Base-by-base conservation (phyloP, 768 basidiomycete species). In the Termitomyces sp. region DNA sequence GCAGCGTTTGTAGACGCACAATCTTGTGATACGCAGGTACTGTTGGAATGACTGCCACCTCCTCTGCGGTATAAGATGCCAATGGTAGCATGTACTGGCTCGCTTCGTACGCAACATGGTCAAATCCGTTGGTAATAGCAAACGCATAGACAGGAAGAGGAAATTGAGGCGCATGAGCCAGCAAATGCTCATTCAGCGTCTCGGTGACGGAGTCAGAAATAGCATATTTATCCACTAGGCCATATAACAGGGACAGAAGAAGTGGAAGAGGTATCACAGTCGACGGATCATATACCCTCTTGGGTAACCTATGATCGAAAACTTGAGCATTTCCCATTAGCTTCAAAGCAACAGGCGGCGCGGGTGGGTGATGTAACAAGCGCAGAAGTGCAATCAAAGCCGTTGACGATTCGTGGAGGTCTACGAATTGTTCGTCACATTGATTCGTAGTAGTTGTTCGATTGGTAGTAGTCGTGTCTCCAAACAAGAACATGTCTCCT, bases 401-500 rank as follows among this genome's bases (percentile, higher is more conserved):
- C 20, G 75, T 72, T 20, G 81, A 76, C 12, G 79, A 70, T 69
- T 91, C 89, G 57, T 83, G 76, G 31, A 90, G 69, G 62, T 86
- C 83, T 14, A 89, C 71, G n/a, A 67, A 68, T 12, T 72, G 68
- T 40, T 72, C 73, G 57, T 59, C 49, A 25, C 20, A 25, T 66
- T 49, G 60, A 59, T 65, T 56, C 15, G 62, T 25, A 34, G 59
- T 57, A 55, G 59, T 65, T 17, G 59, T 62, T 66, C 46, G 60
- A 59, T 65, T 56, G 17, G 62, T 25, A 34, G 59, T 57, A 55
- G 59, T 65, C n/a, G 59, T 62, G 55, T 84, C 80, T 63, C 87
- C 88, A 63, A 81, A 81, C 31, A 77, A 72, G 69, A 91, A 89
- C 89, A 91, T 90, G 68, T 87, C 81, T 32, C 80, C 88, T 89